These are phyloP conservation scores for Chlorella sp. DNA, from an alignment of 139 green algal genomes.

Conservation along the genomic window DNA sequence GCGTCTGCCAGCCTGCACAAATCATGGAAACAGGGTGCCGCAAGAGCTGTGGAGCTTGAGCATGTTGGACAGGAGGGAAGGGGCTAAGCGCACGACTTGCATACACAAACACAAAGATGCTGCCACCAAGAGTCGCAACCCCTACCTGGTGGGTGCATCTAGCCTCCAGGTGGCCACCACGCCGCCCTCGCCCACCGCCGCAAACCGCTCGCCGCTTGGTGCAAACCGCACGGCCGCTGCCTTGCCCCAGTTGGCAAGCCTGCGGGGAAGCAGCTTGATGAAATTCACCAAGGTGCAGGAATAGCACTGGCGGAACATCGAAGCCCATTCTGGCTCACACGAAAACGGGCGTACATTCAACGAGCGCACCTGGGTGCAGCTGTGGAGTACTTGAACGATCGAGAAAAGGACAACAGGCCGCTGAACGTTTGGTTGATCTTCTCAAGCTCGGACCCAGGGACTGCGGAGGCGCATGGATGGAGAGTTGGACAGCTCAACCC, in stretches of 20 bases:
- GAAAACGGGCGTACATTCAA: not conserved
- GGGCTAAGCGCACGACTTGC: not conserved
- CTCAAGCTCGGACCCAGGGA: constrained; percentile 13
- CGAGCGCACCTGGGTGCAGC: not conserved
- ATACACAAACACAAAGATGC: too few species aligned
- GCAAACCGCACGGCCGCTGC: constrained; percentile 58
- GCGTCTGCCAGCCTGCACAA: constrained; percentile 32
- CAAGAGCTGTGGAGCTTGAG: too few species aligned
- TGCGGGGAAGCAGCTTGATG: not conserved
- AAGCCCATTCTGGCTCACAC: not conserved
- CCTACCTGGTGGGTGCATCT: constrained; percentile 45
- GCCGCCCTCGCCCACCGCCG: constrained; percentile 73
- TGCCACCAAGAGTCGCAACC: too few species aligned
- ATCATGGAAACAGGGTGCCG: too few species aligned
- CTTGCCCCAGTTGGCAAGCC: constrained; percentile 37
- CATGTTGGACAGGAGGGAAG: not conserved
- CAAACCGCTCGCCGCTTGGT: constrained; percentile 73
- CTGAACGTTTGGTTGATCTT: not conserved
- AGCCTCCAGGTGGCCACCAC: constrained; percentile 80
- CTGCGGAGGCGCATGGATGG: not conserved
- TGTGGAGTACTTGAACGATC: constrained; percentile 11
- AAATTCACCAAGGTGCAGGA: not conserved
- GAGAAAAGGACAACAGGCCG: constrained; percentile 24
- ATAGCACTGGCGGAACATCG: not conserved
- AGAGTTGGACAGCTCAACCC: too few species aligned